A percentile compares a stretch with the other conserved stretches of the same genome.
Conservation (phyloP, 192 early-diverging fungal genomes). For the Oehlia diaphana region DNA sequence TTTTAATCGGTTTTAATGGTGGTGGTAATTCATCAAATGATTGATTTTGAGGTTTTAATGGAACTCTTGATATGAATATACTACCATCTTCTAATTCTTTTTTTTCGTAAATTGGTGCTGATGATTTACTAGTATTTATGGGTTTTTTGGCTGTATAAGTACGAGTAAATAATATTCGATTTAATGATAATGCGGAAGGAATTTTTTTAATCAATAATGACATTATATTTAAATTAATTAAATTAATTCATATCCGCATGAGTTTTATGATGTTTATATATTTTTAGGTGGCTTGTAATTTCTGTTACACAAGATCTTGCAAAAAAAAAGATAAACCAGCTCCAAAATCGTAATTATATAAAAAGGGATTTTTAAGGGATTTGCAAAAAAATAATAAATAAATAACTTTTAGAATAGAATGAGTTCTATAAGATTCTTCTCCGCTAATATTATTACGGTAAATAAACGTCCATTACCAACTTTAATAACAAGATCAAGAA, state of each 20-base stretch:
- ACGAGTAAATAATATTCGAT: background rate
- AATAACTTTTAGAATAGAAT: no score
- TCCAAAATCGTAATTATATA: no score
- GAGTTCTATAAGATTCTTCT: no score
- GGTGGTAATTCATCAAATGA: constrained; percentile 16
- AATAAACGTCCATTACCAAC: background rate
- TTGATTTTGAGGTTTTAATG: background rate
- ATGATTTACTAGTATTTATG: background rate
- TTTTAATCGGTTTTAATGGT: constrained; percentile 12
- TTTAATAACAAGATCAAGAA: background rate
- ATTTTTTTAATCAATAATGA: background rate
- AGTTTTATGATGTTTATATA: no score
- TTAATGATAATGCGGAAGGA: background rate
- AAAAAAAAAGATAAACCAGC: no score
- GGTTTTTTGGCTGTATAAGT: constrained; percentile 18
- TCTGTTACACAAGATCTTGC: no score
- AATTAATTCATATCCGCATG: background rate
- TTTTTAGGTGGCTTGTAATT: no score
- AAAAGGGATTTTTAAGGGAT: no score
- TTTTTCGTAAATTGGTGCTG: background rate
- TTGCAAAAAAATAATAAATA: no score
- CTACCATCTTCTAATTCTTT: constrained; percentile 19
- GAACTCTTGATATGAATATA: constrained; percentile 1
- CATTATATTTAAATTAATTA: background rate
- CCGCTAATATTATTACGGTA: no score